Base-by-base conservation (phyloP, 768 basidiomycete genomes). In the Sistotremastrum suecicum region DNA sequence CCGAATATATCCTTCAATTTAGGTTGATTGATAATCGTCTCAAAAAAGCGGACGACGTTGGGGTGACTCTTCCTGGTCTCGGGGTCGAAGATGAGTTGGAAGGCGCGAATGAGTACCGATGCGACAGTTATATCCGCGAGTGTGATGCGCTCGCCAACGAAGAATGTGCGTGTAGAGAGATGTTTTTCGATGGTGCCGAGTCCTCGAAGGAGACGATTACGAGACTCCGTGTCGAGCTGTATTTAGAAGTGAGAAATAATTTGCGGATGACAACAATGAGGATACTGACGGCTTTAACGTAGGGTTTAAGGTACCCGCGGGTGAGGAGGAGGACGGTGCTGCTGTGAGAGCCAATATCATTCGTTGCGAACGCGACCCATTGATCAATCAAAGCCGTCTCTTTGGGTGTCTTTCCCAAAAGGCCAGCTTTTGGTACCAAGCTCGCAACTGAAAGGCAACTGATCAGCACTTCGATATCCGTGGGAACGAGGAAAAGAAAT, bases 71-170 rank as follows among this genome's bases (percentile, higher is more conserved):
- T 67, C 47, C 90, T 80, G 41, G 67, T 57, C 37, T 72, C 53
- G 11, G 80, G 75, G 56, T 89, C 92, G 54, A 90, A 51, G 20
- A 20, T 20, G 38, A 51, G 45, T 28, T 55, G 44, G 56, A 75
- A 74, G 3, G 72, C 71, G 50, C 69, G 68, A 52, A 69, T 69
- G 50, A 89, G 59, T 58, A 73, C 52, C 44, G 69, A 61, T 35
- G 83, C 86, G 53, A 87, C 54, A 57, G 62, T 60, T 63, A 99
- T 62, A 57, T 99, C 95, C 51, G 91, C 95, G 41, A 94, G 72
- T 50, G 90, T 88, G 71, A 98, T 83, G 58, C 94, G 86, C 61
- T 99, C 89, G 53, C 80, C 82, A 46, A 90, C 90, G 56, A 98
- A 74, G 75, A 79, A 98, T 39, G 94, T 99, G 58, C 75, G 78